Evolutionary conservation across 331 rosid species (phyloP).

Genomic region (Malus hybrid): DNA sequence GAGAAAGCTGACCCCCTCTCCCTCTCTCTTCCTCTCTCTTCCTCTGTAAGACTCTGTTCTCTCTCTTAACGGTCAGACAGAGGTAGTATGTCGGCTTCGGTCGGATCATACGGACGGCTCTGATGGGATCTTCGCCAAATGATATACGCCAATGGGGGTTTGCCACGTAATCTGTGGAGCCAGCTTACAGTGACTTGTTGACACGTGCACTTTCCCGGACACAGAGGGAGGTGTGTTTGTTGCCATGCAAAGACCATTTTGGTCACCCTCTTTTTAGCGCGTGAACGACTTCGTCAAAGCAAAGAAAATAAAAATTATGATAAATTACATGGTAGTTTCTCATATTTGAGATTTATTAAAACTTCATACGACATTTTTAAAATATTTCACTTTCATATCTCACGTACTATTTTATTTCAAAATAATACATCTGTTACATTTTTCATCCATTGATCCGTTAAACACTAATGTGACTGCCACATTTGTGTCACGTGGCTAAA

Average conservation of each 20-base stretch:
- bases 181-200: conserved; percentile 59
- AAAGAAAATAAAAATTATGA: not conserved
- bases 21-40: conserved; percentile 14
- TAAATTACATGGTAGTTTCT: too few species aligned
- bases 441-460: too few species aligned
- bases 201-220: conserved; percentile 80
- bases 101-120: conserved; percentile 60
- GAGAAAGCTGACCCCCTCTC: conserved; percentile 21
- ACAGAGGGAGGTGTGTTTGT: conserved; percentile 17
- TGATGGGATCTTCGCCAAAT: conserved; percentile 41
- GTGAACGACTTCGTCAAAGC: conserved; percentile 10
- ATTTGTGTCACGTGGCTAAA: too few species aligned
- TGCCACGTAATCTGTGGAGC: conserved; percentile 36
- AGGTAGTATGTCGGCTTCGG: conserved; percentile 22
- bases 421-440: too few species aligned
- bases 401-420: too few species aligned
- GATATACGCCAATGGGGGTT: conserved; percentile 5
- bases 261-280: conserved; percentile 6
- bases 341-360: too few species aligned
- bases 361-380: too few species aligned
- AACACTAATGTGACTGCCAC: too few species aligned
- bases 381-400: too few species aligned
- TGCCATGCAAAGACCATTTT: not conserved
- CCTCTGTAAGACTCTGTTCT: conserved; percentile 1
- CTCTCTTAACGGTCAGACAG: conserved; percentile 40